Conservation (phyloP, 2,329 filamentous ascomycete species). For the Pseudopithomyces chartarum region DNA sequence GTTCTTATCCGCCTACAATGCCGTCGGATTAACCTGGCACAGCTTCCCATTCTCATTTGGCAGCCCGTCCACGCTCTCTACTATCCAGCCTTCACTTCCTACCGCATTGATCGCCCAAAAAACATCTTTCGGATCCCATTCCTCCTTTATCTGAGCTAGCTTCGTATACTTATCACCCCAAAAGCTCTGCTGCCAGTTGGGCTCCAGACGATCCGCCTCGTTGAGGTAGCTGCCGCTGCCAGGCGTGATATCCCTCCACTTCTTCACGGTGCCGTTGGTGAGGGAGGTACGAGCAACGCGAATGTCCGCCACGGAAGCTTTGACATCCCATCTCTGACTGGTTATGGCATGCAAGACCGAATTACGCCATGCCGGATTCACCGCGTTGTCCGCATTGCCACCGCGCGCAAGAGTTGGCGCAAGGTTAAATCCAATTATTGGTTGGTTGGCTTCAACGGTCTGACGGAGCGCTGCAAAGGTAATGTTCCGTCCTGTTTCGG, state of each 20-base stretch:
- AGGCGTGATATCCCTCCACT: constrained; percentile 29
- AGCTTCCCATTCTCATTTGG: constrained; percentile 32
- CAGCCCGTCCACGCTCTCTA: constrained; percentile 26
- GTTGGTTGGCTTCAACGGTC: constrained; percentile 29
- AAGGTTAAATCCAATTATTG: constrained; percentile 25
- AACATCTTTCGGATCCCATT: constrained; percentile 25
- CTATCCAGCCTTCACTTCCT: constrained; percentile 28
- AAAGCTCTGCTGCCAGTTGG: constrained; percentile 43
- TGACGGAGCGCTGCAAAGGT: constrained; percentile 30
- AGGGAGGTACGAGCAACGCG: constrained; percentile 16
- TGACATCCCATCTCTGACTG: constrained; percentile 11
- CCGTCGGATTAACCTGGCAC: constrained; percentile 19
- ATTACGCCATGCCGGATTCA: constrained; percentile 33
- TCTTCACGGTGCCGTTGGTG: constrained; percentile 29
- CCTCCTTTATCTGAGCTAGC: constrained; percentile 24
- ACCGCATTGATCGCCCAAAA: constrained; percentile 31
- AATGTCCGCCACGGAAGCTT: constrained; percentile 14
- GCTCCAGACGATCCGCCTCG: constrained; percentile 42
- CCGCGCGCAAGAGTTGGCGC: constrained; percentile 23
- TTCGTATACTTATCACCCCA: constrained; percentile 37
- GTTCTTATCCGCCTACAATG: neutral
- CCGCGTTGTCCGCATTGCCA: constrained; percentile 28
- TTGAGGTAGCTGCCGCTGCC: constrained; percentile 40
- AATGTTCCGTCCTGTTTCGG: constrained; percentile 26
- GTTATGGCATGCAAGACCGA: constrained; percentile 29